A percentile compares a stretch with the other conserved stretches of the same genome.
Evolutionary conservation across 129 eudicot genomes (phyloP).

Genomic region (Saposhnikovia divaricata): DNA sequence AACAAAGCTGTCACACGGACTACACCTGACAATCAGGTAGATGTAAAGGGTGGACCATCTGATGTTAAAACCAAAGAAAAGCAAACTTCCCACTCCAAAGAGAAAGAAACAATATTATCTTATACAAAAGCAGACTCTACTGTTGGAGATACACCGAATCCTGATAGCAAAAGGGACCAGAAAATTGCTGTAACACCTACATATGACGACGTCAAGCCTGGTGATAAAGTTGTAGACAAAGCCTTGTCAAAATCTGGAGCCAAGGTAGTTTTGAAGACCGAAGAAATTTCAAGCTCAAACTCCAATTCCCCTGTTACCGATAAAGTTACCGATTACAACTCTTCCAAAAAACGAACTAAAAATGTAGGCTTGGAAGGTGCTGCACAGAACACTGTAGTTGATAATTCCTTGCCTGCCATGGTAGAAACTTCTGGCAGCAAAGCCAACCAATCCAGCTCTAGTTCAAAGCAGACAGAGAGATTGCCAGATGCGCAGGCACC

Average conservation of each 20-base stretch:
- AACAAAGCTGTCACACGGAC: constrained; percentile 21
- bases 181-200: constrained; percentile 16
- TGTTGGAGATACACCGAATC: constrained; percentile 23
- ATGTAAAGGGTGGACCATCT: constrained; percentile 28
- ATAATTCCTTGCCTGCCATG: not conserved
- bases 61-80: constrained; percentile 42
- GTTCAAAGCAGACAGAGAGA: constrained; percentile 23
- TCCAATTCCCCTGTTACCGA: not conserved
- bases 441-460: not conserved
- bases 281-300: constrained; percentile 14
- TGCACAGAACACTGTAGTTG: not conserved
- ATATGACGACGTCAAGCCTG: constrained; percentile 30
- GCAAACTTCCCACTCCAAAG: constrained; percentile 24
- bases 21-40: constrained; percentile 28
- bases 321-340: constrained; percentile 3
- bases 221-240: constrained; percentile 20
- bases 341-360: constrained; percentile 18
- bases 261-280: constrained; percentile 14
- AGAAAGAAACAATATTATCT: constrained; percentile 20
- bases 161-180: constrained; percentile 20
- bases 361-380: constrained; percentile 9
- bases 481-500: constrained; percentile 18
- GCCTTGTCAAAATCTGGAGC: constrained; percentile 10
- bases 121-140: constrained; percentile 23
- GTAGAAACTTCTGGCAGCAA: constrained; percentile 17